Evolutionary conservation across 495 filamentous ascomycete genomes (phyloP).

Genomic region (Aspergillus homomorphus): DNA sequence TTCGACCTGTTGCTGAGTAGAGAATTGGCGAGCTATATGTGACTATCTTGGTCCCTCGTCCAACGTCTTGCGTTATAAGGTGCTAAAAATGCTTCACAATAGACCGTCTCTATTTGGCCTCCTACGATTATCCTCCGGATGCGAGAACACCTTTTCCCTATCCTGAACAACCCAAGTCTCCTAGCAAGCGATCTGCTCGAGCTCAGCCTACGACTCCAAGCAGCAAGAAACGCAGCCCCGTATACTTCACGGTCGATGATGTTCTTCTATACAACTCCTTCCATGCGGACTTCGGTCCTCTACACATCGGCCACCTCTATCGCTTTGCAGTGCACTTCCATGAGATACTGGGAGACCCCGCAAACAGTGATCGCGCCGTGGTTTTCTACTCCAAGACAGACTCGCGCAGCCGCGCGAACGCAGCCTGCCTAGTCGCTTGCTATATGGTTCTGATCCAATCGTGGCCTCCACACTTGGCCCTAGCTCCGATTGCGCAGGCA

Average conservation of each 20-base stretch:
- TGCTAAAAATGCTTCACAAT: constrained; percentile 12
- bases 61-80: not conserved
- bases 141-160: constrained; percentile 85
- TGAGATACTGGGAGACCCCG: constrained; percentile 84
- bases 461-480: constrained; percentile 97
- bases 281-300: constrained; percentile 95
- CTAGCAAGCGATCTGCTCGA: constrained; percentile 72
- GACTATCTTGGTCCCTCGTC: not conserved
- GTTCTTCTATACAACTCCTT: constrained; percentile 95
- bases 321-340: constrained; percentile 93
- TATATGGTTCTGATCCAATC: constrained; percentile 99
- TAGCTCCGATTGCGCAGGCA: constrained; percentile 92
- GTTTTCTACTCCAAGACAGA: constrained; percentile 95
- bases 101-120: constrained; percentile 95
- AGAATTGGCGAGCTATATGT: not conserved
- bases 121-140: constrained; percentile 79
- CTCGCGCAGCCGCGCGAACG: constrained; percentile 91
- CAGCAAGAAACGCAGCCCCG: constrained; percentile 59
- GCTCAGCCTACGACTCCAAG: constrained; percentile 54
- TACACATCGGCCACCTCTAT: constrained; percentile 96
- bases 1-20: not conserved
- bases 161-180: constrained; percentile 59
- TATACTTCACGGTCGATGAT: constrained; percentile 95
- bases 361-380: constrained; percentile 76
- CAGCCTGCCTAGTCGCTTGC: constrained; percentile 89